Percentiles rank a stretch among this genome's conserved stretches.
Evolutionary conservation across 75 land plant species (phyloP).

Genomic region (Sequoiadendron giganteum): DNA sequence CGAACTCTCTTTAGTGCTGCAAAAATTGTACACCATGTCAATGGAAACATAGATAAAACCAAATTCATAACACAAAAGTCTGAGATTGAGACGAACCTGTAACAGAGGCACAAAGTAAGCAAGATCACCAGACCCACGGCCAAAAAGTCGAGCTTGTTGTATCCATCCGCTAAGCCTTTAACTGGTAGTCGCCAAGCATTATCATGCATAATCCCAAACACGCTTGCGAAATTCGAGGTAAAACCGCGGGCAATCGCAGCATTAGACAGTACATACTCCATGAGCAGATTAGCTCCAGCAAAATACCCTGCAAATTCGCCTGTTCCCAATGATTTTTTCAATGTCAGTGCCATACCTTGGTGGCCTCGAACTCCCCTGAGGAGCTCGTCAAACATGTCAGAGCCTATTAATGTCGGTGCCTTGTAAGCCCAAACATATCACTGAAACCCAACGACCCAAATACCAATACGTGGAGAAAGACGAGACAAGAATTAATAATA

Average conservation of each 20-base stretch:
- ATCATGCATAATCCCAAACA: slow-evolving; percentile 33
- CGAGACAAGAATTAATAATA: neutral
- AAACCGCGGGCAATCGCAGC: slow-evolving; percentile 79
- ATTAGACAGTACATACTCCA: slow-evolving; percentile 83
- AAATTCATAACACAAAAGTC: no score
- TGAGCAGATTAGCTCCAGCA: slow-evolving; percentile 75
- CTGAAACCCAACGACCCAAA: neutral
- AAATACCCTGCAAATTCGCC: slow-evolving; percentile 83
- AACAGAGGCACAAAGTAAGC: slow-evolving; percentile 62
- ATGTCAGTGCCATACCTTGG: neutral
- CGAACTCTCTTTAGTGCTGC: slow-evolving; percentile 72
- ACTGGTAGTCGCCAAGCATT: slow-evolving; percentile 59
- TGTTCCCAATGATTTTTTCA: slow-evolving; percentile 13
- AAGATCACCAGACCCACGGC: slow-evolving; percentile 63
- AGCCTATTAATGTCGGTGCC: neutral
- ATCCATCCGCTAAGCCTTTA: slow-evolving; percentile 40
- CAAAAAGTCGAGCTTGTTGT: slow-evolving; percentile 61
- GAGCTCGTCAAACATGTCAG: neutral
- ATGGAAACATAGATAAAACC: neutral
- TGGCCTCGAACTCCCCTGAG: no score
- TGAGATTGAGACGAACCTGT: slow-evolving; percentile 25
- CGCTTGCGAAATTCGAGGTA: slow-evolving; percentile 43
- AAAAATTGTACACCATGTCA: neutral
- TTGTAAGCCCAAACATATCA: neutral
- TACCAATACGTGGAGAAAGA: neutral